These are phyloP conservation scores for Royoungia palumana DNA, from an alignment of 768 basidiomycete species.

Conservation along the genomic window DNA sequence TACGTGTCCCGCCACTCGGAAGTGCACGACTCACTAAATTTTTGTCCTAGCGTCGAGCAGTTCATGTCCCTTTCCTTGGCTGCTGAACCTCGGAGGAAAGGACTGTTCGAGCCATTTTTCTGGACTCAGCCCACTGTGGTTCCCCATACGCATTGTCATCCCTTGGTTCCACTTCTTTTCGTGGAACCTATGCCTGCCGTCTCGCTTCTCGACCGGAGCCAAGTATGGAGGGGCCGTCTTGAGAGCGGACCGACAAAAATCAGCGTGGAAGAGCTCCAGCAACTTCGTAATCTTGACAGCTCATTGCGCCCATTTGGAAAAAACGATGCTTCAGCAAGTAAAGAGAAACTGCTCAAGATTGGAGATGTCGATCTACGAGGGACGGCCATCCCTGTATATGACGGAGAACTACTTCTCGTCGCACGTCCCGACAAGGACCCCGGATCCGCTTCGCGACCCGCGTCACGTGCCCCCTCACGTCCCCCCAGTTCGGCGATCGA, in stretches of 20 bases:
- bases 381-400: constrained; percentile 69
- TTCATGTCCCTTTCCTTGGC: constrained; percentile 77
- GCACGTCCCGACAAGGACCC: constrained; percentile 55
- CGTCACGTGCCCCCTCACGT: constrained; percentile 63
- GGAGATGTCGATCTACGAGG: constrained; percentile 53
- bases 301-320: constrained; percentile 34
- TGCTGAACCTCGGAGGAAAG: constrained; percentile 70
- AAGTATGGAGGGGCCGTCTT: constrained; percentile 61
- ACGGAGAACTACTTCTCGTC: constrained; percentile 69
- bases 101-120: constrained; percentile 73
- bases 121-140: constrained; percentile 51
- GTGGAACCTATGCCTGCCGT: constrained; percentile 69
- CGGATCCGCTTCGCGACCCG: constrained; percentile 43
- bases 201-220: constrained; percentile 63
- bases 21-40: background rate
- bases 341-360: constrained; percentile 31
- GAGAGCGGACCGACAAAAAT: constrained; percentile 54
- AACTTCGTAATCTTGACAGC: constrained; percentile 51
- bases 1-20: constrained; percentile 31
- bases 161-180: constrained; percentile 67
- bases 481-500: constrained; percentile 64
- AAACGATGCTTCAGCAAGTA: constrained; percentile 15
- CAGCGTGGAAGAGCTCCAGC: constrained; percentile 55
- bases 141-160: constrained; percentile 39
- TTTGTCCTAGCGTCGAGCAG: constrained; percentile 55